Base-by-base conservation (phyloP, 176 grass and related monocot genomes). In the Aegilops speltoides region DNA sequence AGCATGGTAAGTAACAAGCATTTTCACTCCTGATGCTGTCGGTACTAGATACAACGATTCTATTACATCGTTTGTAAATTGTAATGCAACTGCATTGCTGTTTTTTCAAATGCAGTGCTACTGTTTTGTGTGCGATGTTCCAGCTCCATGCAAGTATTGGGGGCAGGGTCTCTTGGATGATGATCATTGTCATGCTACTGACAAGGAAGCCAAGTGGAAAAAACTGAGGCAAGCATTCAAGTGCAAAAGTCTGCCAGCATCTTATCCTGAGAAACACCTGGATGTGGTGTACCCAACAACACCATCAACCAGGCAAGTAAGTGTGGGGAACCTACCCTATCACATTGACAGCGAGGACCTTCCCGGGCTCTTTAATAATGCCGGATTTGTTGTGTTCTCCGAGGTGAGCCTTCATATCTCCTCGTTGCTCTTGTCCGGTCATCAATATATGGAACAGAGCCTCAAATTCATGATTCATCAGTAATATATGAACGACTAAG, bases 131-230 rank as follows among this genome's bases (percentile, higher is more conserved):
- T 99, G 97, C 88, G 97, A 96, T 1, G 43, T 73, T 31, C 92
- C 52, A 73, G 94, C 97, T 82, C 97, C 97, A 66, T 99, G 97
- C 73, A 88, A 26, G n/a, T 91, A 87, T 25, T 99, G 97, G 97
- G 85, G 90, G 67, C 87, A 78, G 23, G 88, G 86, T 73, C 60
- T 45, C 4, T 70, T 32, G 10, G 12, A 34, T 45, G 59, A 22
- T 22, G 84, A 92, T 81, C 97, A 99, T 82, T 96, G 97, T 8
- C 81, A 99, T 83, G 92, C 97, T 77, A 96, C 89, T 7, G 94
- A 99, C 43, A 94, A 93, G 90, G 87, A 89, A 64, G 15, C 37
- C 69, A 85, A 63, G 37, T 99, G 93, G 94, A 93, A 79, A 87
- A 13, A 54, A 61, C 64, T 88, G 28, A 99, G 97, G 73, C 77